Evolutionary conservation across 306 rosid genomes (phyloP), one percentile per base, ranked within the genome.

Genomic region (Cyamopsis tetragonoloba): DNA sequence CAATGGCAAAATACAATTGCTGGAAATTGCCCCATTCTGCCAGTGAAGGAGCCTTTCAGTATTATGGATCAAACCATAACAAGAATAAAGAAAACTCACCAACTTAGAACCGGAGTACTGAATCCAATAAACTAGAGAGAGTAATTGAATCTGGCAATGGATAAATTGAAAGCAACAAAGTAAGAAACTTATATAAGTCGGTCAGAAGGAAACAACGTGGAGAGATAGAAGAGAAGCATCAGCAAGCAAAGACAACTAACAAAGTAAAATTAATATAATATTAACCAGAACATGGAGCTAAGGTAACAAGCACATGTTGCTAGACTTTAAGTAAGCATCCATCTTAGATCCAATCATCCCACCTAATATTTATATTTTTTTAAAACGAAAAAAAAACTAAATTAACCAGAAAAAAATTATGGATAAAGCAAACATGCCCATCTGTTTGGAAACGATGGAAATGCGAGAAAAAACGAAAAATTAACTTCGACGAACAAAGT

Each of bases 41-140:
- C 12, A 60, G 35, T 73, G 55, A 35, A 73, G 10, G 28, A 23
- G 42, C 43, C 46, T 43, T 32, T 31, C 32, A n/a, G 37, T 34
- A 27, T 4, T 2, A 73, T 17, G 30, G 46, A 60, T 24, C 22
- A 61, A 69, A 62, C 27, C 20, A 31, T 44, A 24, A 5, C 44
- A 4, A 66, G 35, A 59, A 63, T 71, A 57, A 28, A 13, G 68
- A 71, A 73, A 47, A 83, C 95, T 84, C 73, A 92, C 96, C 91
- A 74, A 71, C 18, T 70, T 59, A 44, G 12, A 84, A 66, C 73
- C 58, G 37, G 71, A 73, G 72, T 76, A 66, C 72, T 66, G 70
- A 81, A 80, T 82, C 88, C 76, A 54, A 74, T 28, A 38, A 75
- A 70, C 65, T 42, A 77, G 80, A 66, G 58, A 65, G 73, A 79